Conservation (phyloP, 2,329 filamentous ascomycete species). For the Fusarium annulatum region DNA sequence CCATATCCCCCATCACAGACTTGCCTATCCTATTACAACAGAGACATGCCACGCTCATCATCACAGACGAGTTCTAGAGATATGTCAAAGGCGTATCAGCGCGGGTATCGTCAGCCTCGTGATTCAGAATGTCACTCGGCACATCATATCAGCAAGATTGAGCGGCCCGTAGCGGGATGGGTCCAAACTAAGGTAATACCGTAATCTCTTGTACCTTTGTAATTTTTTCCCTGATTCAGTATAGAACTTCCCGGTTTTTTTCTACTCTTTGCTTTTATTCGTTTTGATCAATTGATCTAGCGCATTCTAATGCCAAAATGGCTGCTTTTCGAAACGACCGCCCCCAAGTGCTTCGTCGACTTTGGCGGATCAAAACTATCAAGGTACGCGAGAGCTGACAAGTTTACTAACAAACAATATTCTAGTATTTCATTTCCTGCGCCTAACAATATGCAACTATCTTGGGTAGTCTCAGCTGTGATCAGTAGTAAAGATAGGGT, state of each 20-base stretch:
- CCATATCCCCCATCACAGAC: not conserved
- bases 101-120: not conserved
- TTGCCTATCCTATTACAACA: not conserved
- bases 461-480: slow-evolving; percentile 21
- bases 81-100: not conserved
- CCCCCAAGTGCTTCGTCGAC: not conserved
- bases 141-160: not conserved
- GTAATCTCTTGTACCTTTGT: not conserved
- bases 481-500: slow-evolving; percentile 10
- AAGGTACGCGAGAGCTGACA: not conserved
- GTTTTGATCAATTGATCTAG: not conserved
- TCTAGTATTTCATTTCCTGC: slow-evolving; percentile 38
- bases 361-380: not conserved
- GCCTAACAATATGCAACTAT: slow-evolving; percentile 42
- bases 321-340: not conserved
- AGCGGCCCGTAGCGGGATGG: slow-evolving; percentile 16
- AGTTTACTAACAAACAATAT: slow-evolving; percentile 2
- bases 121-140: slow-evolving; percentile 1
- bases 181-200: not conserved
- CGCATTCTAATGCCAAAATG: not conserved
- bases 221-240: not conserved
- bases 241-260: not conserved
- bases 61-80: not conserved
- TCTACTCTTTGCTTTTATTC: not conserved
- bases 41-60: not conserved